phyloP scores from a whole-genome alignment of 2,329 filamentous ascomycete genomes.

The Beauveria sp. region DNA sequence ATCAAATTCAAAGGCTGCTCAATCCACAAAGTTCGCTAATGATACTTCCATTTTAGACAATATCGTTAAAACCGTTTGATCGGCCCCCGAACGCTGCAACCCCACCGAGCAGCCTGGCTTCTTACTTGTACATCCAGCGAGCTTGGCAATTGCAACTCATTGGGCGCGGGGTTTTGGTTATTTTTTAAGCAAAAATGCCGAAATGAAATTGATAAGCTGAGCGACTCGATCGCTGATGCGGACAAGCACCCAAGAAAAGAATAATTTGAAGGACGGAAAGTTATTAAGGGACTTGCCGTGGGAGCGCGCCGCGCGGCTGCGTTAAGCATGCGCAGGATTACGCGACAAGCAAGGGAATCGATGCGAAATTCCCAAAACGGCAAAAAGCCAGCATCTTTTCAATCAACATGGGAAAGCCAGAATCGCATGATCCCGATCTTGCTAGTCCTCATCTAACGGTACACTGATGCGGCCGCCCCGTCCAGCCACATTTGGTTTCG shows the following conservation, averaged over 20 bases:
- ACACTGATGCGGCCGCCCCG: neutral
- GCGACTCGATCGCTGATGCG: no score
- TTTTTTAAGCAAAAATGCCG: no score
- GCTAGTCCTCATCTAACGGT: neutral
- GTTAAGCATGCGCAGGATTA: neutral
- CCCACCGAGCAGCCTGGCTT: neutral
- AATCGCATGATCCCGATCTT: neutral
- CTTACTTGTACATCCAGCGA: no score
- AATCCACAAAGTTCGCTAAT: neutral
- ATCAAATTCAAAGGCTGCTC: neutral
- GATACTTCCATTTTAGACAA: constrained; percentile 2
- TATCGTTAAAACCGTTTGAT: neutral
- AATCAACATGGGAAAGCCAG: neutral
- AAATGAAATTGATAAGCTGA: no score
- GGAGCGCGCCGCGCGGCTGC: no score
- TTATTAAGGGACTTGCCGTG: no score
- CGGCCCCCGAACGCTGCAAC: neutral
- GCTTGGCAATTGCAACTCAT: neutral
- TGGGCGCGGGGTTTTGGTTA: no score
- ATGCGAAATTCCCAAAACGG: neutral
- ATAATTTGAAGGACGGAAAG: no score
- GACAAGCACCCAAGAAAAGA: no score
- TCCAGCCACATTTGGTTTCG: neutral
- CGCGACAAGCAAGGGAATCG: neutral
- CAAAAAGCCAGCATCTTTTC: neutral